Conservation (phyloP, 2,329 filamentous ascomycete genomes). For the Westerdykella aurantiaca region DNA sequence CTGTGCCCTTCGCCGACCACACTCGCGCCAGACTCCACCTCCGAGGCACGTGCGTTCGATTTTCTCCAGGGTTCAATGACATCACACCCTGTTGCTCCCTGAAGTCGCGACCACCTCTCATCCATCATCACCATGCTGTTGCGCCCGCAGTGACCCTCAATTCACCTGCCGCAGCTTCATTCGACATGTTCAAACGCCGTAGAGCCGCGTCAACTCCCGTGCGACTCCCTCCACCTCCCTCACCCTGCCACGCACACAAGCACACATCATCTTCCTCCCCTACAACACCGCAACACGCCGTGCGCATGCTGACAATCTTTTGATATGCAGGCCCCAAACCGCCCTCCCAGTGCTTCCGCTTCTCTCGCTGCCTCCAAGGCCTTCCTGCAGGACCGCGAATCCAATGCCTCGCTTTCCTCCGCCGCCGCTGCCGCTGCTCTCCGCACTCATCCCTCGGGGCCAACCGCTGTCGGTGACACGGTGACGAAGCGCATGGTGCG, state of each 20-base stretch:
- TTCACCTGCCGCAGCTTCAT: constrained; percentile 8
- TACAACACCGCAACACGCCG: neutral
- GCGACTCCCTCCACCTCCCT: constrained; percentile 6
- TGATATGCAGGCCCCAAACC: constrained; percentile 27
- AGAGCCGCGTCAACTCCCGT: constrained; percentile 33
- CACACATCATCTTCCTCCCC: neutral
- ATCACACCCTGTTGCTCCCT: constrained; percentile 1
- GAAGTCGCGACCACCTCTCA: neutral
- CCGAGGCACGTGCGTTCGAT: too few species aligned
- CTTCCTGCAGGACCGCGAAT: constrained; percentile 62
- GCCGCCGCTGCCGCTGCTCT: constrained; percentile 84
- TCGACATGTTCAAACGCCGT: constrained; percentile 28
- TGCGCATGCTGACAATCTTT: constrained; percentile 4
- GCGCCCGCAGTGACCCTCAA: constrained; percentile 18
- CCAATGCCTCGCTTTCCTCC: constrained; percentile 65
- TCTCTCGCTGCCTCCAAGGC: constrained; percentile 76
- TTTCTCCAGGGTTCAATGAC: constrained; percentile 2
- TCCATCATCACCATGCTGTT: constrained; percentile 17
- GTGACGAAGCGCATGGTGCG: constrained; percentile 81
- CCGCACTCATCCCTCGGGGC: constrained; percentile 68
- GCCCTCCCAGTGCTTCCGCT: constrained; percentile 63
- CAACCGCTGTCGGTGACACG: constrained; percentile 72
- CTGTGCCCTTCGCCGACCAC: too few species aligned
- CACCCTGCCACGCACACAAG: constrained; percentile 1
- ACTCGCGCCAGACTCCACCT: too few species aligned